These are phyloP conservation scores for Fusarium citri DNA, from an alignment of 2,329 filamentous ascomycete species.

Conservation along the genomic window DNA sequence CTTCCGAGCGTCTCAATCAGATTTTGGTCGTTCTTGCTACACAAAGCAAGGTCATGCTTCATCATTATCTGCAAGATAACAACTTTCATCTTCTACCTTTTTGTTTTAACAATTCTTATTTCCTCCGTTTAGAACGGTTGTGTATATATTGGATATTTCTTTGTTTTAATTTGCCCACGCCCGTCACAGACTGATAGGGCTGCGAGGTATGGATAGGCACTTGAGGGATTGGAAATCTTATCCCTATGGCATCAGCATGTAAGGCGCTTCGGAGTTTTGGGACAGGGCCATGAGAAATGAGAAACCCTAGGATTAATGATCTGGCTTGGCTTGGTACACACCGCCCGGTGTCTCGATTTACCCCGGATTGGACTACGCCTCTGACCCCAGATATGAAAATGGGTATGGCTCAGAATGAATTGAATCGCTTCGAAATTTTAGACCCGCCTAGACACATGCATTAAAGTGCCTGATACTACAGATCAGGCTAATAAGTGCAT, in stretches of 20 bases:
- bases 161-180: slow-evolving; percentile 22
- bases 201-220: slow-evolving; percentile 22
- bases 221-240: slow-evolving; percentile 15
- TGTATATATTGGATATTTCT: slow-evolving; percentile 22
- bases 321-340: slow-evolving; percentile 31
- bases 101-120: slow-evolving; percentile 36
- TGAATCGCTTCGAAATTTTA: slow-evolving; percentile 25
- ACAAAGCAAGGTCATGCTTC: slow-evolving; percentile 13
- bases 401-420: slow-evolving; percentile 25
- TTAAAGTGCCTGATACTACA: slow-evolving; percentile 14
- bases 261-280: slow-evolving; percentile 39
- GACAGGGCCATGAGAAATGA: slow-evolving; percentile 10
- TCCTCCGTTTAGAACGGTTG: slow-evolving; percentile 11
- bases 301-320: slow-evolving; percentile 21
- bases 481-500: slow-evolving; percentile 33
- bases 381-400: slow-evolving; percentile 32
- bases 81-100: slow-evolving; percentile 23
- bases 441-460: slow-evolving; percentile 11
- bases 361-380: slow-evolving; percentile 21
- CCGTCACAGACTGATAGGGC: slow-evolving; percentile 3
- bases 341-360: slow-evolving; percentile 30
- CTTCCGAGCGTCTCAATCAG: not conserved
- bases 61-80: slow-evolving; percentile 9
- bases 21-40: not conserved
- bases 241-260: slow-evolving; percentile 33